Percentiles rank a stretch among this genome's conserved stretches.
phyloP scores from a whole-genome alignment of 2,329 filamentous ascomycete genomes.

The Penicillium sp. region DNA sequence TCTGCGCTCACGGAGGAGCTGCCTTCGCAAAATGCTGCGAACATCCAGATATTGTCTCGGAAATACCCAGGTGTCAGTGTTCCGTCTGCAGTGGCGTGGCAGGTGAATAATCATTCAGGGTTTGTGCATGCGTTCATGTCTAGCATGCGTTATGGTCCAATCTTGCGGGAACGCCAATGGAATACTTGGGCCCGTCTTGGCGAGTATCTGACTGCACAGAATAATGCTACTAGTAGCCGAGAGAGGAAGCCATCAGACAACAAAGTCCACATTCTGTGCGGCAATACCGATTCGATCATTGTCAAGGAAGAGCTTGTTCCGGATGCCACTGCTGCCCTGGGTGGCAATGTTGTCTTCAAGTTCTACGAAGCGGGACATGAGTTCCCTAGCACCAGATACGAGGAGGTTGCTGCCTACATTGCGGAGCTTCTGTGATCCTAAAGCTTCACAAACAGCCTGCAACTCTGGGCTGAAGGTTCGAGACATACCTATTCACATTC shows the following conservation, averaged over 20 bases:
- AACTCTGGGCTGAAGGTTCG: neutral
- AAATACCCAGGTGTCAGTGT: conserved; percentile 54
- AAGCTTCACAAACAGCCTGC: neutral
- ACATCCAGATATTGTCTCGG: conserved; percentile 51
- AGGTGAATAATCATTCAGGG: conserved; percentile 62
- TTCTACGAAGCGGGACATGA: conserved; percentile 65
- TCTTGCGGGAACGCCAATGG: conserved; percentile 57
- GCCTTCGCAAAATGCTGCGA: conserved; percentile 30
- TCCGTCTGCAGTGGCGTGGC: conserved; percentile 64
- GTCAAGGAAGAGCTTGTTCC: conserved; percentile 60
- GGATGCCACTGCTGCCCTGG: conserved; percentile 58
- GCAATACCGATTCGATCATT: conserved; percentile 63
- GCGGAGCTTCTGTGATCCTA: conserved; percentile 38
- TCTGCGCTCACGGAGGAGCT: conserved; percentile 44
- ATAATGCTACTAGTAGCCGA: conserved; percentile 25
- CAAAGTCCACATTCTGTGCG: conserved; percentile 64
- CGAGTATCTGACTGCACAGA: conserved; percentile 46
- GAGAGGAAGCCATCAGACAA: conserved; percentile 35
- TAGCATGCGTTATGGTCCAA: conserved; percentile 65
- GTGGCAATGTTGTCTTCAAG: conserved; percentile 56
- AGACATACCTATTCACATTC: neutral
- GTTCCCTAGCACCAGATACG: conserved; percentile 60
- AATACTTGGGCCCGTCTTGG: conserved; percentile 60
- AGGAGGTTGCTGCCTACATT: conserved; percentile 56
- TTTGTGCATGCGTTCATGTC: conserved; percentile 69